phyloP scores from a whole-genome alignment of 495 filamentous ascomycete species.

The Penicillium canescens region DNA sequence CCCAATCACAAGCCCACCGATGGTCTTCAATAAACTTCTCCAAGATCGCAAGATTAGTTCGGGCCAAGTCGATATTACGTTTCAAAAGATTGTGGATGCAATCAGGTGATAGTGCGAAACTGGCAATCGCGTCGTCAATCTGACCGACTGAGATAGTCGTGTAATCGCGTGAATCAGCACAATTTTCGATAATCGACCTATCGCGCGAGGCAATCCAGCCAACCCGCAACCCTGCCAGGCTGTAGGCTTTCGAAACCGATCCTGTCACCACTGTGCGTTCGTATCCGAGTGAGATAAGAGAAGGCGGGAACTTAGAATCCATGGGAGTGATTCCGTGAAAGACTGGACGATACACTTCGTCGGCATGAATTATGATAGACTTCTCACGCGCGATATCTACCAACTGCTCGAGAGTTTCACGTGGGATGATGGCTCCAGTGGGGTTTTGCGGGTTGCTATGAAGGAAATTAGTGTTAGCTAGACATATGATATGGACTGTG shows the following conservation, averaged over 20 bases:
- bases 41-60: conserved; percentile 67
- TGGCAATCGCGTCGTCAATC: conserved; percentile 78
- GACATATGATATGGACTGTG: background rate
- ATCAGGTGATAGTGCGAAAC: conserved; percentile 63
- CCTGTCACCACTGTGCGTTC: conserved; percentile 70
- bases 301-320: conserved; percentile 61
- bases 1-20: conserved; percentile 65
- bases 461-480: conserved; percentile 6
- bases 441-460: conserved; percentile 90
- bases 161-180: conserved; percentile 71
- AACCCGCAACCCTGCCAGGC: conserved; percentile 77
- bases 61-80: conserved; percentile 71
- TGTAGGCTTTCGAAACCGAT: conserved; percentile 85
- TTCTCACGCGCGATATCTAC: conserved; percentile 62
- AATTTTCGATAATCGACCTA: conserved; percentile 60
- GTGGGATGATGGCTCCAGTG: conserved; percentile 71
- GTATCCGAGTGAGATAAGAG: conserved; percentile 71
- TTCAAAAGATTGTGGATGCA: conserved; percentile 67
- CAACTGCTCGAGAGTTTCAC: conserved; percentile 57
- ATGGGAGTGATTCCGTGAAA: conserved; percentile 71
- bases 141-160: conserved; percentile 84
- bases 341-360: conserved; percentile 89
- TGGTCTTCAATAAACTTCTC: conserved; percentile 67
- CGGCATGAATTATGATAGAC: conserved; percentile 68
- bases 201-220: conserved; percentile 81